phyloP scores from a whole-genome alignment of 257 asterid genomes.

The Solanum rostratum region DNA sequence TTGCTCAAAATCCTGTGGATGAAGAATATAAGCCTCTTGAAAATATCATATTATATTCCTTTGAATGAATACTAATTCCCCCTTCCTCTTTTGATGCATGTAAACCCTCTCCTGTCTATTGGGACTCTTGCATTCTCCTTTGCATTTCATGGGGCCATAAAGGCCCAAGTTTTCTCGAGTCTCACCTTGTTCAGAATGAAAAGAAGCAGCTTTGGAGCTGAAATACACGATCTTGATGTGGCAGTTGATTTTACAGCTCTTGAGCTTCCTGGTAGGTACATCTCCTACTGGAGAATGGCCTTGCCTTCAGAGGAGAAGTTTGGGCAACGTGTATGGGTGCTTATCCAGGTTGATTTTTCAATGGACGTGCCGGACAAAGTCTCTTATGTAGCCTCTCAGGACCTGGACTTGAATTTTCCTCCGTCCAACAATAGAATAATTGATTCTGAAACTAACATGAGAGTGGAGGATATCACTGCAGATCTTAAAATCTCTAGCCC shows the following conservation, averaged over 20 bases:
- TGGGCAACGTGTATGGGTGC: slow-evolving; percentile 97
- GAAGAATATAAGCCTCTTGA: too few species aligned
- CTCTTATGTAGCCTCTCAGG: slow-evolving; percentile 24
- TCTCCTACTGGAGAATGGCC: slow-evolving; percentile 92
- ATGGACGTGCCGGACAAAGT: slow-evolving; percentile 23
- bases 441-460: slow-evolving; percentile 32
- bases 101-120: too few species aligned
- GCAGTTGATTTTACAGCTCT: slow-evolving; percentile 79
- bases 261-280: slow-evolving; percentile 59
- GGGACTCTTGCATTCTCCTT: too few species aligned
- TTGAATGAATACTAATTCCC: too few species aligned
- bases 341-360: slow-evolving; percentile 71
- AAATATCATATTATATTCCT: too few species aligned
- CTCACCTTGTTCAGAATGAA: too few species aligned
- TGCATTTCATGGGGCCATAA: too few species aligned
- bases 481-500: slow-evolving; percentile 9
- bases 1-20: too few species aligned
- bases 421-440: slow-evolving; percentile 26
- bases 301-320: slow-evolving; percentile 76
- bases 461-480: slow-evolving; percentile 10
- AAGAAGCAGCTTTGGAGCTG: too few species aligned
- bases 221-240: slow-evolving; percentile 69
- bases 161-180: too few species aligned
- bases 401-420: slow-evolving; percentile 70
- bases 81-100: too few species aligned